Conservation (phyloP, 2,329 filamentous ascomycete species). For the Sarocladium kiliense region DNA sequence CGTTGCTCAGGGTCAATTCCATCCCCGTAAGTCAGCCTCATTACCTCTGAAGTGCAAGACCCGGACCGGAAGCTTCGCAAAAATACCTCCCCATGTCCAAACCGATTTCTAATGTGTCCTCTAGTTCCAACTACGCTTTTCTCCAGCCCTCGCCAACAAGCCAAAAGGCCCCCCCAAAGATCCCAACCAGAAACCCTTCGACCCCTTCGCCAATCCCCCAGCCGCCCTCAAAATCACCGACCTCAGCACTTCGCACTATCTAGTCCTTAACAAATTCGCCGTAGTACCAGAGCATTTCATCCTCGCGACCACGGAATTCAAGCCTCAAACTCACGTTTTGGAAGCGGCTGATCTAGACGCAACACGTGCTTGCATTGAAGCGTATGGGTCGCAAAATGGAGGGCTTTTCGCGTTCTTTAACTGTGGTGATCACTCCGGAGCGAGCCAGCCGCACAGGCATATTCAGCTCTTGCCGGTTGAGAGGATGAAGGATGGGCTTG, state of each 20-base stretch:
- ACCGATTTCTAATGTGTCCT: no score
- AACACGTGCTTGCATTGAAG: constrained; percentile 55
- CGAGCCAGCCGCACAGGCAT: constrained; percentile 67
- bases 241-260: constrained; percentile 50
- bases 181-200: constrained; percentile 35
- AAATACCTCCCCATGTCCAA: no score
- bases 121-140: constrained; percentile 74
- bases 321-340: constrained; percentile 60
- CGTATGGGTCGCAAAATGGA: constrained; percentile 33
- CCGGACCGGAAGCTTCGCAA: no score
- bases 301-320: constrained; percentile 58
- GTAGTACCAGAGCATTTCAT: constrained; percentile 68
- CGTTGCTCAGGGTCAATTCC: constrained; percentile 37
- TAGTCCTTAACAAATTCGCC: constrained; percentile 73
- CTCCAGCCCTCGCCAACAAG: constrained; percentile 63
- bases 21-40: constrained; percentile 41
- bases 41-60: no score
- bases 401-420: constrained; percentile 66
- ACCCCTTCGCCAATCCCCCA: constrained; percentile 62
- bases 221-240: constrained; percentile 46
- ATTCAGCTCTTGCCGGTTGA: constrained; percentile 65
- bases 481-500: constrained; percentile 53
- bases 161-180: constrained; percentile 43
- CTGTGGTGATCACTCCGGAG: constrained; percentile 61
- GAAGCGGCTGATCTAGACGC: constrained; percentile 55